These are phyloP conservation scores for Fragaria iinumae DNA, from an alignment of 306 rosid genomes.

Conservation along the genomic window DNA sequence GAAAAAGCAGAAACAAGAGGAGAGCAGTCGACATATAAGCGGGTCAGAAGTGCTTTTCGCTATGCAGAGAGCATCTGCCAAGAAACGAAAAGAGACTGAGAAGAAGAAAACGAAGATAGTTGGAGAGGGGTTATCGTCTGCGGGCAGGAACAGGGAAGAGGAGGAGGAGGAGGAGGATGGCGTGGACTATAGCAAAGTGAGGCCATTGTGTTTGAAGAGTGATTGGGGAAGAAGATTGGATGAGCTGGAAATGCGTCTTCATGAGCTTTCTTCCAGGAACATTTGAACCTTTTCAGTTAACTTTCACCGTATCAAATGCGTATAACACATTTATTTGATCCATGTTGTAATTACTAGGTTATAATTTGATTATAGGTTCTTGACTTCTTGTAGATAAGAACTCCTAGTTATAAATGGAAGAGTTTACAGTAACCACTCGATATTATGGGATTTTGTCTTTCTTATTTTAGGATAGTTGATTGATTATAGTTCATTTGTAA, in stretches of 20 bases:
- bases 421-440: no score
- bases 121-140: conserved; percentile 29
- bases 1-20: conserved; percentile 12
- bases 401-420: no score
- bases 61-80: conserved; percentile 49
- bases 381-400: no score
- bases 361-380: neutral
- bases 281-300: conserved; percentile 11
- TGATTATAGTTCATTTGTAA: neutral
- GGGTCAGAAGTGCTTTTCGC: conserved; percentile 78
- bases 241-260: conserved; percentile 55
- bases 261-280: conserved; percentile 45
- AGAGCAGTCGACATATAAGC: conserved; percentile 34
- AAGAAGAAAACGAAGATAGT: conserved; percentile 23
- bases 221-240: conserved; percentile 53
- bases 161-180: neutral
- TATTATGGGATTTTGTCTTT: no score
- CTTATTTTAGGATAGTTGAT: no score
- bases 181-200: conserved; percentile 35
- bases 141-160: conserved; percentile 20
- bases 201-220: conserved; percentile 44
- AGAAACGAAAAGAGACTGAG: conserved; percentile 22
- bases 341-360: neutral
- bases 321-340: neutral
- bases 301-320: neutral